Base-by-base conservation (phyloP, 148 eudicot species). In the Silene latifolia region DNA sequence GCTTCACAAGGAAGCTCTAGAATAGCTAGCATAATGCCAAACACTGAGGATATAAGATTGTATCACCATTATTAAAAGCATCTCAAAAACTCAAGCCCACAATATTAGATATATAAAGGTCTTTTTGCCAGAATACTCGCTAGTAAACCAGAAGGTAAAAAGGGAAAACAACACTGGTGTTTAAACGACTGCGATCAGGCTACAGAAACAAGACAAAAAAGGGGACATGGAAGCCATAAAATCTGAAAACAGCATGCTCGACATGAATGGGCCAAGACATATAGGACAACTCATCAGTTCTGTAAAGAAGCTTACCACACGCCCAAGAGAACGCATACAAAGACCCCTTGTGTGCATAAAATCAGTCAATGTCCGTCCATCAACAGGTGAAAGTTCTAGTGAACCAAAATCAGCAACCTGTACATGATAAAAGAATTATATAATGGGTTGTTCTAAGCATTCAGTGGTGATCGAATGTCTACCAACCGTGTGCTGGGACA, bases 401-500 rank as follows among this genome's bases (percentile, higher is more conserved):
- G 99, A 96, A 78, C 99, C 99, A 87, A 96, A 96, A 89, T 96
- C 99, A 76, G 98, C 91, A 81, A 96, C 99, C 99, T 96, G 88
- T 66, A n/a, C 47, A 42, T 27, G 47, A 87, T 7, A 39, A 39
- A 63, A 72, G 17, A 15, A 17, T 39, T 46, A 66, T 29, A 32
- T 13, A 66, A 18, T 39, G 71, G 51, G 53, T 4, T 67, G 67
- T 54, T 75, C n/a, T 42, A 78, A 13, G 64, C 27, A 81, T 67
- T 75, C 14, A 73, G 74, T 62, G 46, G 14, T 6, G 27, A 20
- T 44, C 56, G 8, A 67, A n/a, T 67, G 69, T 32, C 69, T 66
- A 66, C 69, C 48, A 8, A 10, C n/a, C 69, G 1, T 18, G 44
- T 12, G 20, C 46, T 65, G 42, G 27, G 71, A 51, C 54, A 67